These are phyloP conservation scores for Candida gigantensis DNA, from an alignment of 1,139 yeast species.

Conservation along the genomic window DNA sequence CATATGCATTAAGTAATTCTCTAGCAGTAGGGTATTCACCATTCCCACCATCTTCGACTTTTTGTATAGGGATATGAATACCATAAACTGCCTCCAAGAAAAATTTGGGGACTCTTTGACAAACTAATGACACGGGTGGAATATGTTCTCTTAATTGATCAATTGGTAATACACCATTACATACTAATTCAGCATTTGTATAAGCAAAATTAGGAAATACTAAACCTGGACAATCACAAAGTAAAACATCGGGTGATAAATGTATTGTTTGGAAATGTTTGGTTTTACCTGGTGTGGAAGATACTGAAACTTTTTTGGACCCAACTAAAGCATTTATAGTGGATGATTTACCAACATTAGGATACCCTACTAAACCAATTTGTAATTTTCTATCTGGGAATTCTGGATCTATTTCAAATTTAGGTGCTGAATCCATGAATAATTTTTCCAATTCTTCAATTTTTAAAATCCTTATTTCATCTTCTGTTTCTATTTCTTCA, in stretches of 20 bases:
- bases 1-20: constrained; percentile 88
- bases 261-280: constrained; percentile 97
- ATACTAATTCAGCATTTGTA: constrained; percentile 94
- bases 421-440: constrained; percentile 79
- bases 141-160: constrained; percentile 93
- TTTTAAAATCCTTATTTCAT: constrained; percentile 61
- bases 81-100: constrained; percentile 92
- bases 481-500: constrained; percentile 21
- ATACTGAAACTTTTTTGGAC: constrained; percentile 93
- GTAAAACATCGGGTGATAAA: constrained; percentile 75
- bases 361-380: constrained; percentile 96
- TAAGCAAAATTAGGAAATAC: constrained; percentile 98
- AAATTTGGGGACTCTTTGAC: constrained; percentile 85
- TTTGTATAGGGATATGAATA: constrained; percentile 76
- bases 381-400: constrained; percentile 68
- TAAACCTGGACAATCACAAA: constrained; percentile 99
- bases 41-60: constrained; percentile 83
- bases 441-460: constrained; percentile 84
- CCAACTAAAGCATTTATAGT: constrained; percentile 96
- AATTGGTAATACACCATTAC: constrained; percentile 96
- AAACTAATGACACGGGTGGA: constrained; percentile 86
- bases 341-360: constrained; percentile 95
- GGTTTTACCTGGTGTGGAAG: constrained; percentile 98
- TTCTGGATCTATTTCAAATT: constrained; percentile 54
- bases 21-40: constrained; percentile 83